phyloP scores from a whole-genome alignment of 176 grass and related monocot species.

The Avena insularis region DNA sequence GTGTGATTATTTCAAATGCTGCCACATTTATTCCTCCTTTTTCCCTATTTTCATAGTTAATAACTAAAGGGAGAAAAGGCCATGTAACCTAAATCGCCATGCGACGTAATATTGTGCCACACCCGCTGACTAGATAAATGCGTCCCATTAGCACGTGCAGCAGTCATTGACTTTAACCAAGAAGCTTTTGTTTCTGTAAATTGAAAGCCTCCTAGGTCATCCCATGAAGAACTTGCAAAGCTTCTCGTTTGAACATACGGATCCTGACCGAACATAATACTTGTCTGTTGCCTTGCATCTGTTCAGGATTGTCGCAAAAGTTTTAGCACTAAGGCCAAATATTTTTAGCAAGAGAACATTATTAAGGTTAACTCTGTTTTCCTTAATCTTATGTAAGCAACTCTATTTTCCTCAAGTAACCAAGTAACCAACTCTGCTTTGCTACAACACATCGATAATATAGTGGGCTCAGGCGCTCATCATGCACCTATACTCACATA shows the following conservation, averaged over 20 bases:
- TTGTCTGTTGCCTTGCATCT: conserved; percentile 73
- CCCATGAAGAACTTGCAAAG: conserved; percentile 58
- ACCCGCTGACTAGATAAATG: conserved; percentile 50
- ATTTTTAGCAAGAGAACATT: conserved; percentile 19
- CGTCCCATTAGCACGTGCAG: conserved; percentile 39
- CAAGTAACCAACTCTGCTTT: not conserved
- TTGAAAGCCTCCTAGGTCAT: conserved; percentile 60
- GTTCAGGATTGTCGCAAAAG: conserved; percentile 26
- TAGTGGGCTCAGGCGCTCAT: not conserved
- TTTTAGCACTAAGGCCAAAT: conserved; percentile 39
- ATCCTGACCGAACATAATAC: conserved; percentile 65
- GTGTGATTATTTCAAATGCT: too few relatives aligned
- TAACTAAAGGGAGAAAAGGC: too few relatives aligned
- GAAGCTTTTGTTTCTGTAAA: conserved; percentile 59
- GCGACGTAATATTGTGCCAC: conserved; percentile 42
- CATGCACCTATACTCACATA: conserved; percentile 4
- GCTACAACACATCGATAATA: not conserved
- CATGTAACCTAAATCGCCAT: not conserved
- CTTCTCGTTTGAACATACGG: conserved; percentile 66
- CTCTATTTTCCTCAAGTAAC: not conserved
- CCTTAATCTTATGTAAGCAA: too few relatives aligned
- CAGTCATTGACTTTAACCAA: conserved; percentile 59
- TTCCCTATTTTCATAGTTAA: too few relatives aligned
- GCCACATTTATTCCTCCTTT: not conserved
- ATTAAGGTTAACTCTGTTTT: not conserved